Evolutionary conservation across 2,329 filamentous ascomycete species (phyloP), one percentile per base, ranked within the genome.

Genomic region (Thelonectria blattea): DNA sequence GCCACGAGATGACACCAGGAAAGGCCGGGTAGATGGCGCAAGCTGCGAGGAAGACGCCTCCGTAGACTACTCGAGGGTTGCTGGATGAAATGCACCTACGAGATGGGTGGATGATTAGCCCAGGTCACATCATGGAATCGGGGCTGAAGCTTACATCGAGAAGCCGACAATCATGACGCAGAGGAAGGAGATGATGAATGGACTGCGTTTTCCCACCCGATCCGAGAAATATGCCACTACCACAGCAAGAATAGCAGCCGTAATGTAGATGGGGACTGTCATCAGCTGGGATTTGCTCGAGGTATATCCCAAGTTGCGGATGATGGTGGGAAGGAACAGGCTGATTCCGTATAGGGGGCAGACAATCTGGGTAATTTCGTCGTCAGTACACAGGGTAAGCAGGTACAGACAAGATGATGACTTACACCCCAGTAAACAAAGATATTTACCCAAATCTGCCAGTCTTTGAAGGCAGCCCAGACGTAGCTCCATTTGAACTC

Each of bases 1-100:
- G 79, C 92, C 92, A 96, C 0, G 89, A 83, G 52, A 96, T 90
- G 1, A 90, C 89, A 54, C 93, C 93, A 0, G 91, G 80, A 58
- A 95, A 90, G 27, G 86, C 88, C 0, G 92, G 91, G 66, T 94
- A 95, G 57, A 95, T 93, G 2, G 90, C 90, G 58, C 91, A 83
- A 0, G 91, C 89, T 0, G 86, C 89, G 0, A 96, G 78, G 93
- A 96, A 96, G 0, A 89, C 88, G 0, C 90, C 92, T 0, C 85
- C 90, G 66, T 96, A 96, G 11, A 86, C 81, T 0, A 87, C 86
- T 1, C 79, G 80, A 1, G 87, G 81, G 57, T 88, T 87, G 3
- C 70, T 66, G 59, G 83, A 84, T 2, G 81, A 80, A 37, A 89
- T 83, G 73, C 86, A 89, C 65, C 84, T 87, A 9, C 8, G 50